Evolutionary conservation across 2,329 filamentous ascomycete species (phyloP), one percentile per base, ranked within the genome.

Genomic region (Trichoderma citrinoviride): DNA sequence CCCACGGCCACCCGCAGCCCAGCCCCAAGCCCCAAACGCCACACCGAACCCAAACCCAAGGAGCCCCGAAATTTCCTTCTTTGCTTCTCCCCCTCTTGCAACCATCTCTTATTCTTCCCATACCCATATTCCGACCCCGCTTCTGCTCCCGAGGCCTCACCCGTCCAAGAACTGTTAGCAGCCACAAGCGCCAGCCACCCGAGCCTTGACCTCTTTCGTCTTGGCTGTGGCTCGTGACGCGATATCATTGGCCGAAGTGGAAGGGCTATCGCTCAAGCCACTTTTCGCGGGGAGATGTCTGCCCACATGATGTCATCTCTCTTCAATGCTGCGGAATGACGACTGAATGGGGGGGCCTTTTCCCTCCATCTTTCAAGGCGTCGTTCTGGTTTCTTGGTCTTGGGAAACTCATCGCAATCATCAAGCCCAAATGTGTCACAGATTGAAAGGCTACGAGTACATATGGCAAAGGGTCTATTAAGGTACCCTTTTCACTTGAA

Each of bases 161-260:
- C 47, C 25, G 37, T 14, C 25, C 46, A 54, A 23, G 19, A 2
- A 14, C 14, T n/a, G 49, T 61, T 23, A 53, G 58, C 58, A 53
- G 58, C 58, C 58, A 53, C 49, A 50, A 23, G 14, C 17, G 58
- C 47, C 58, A 62, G 58, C 58, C 58, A 62, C 58, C 49, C 58
- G 40, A n/a, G 49, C 46, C 40, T 54, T 53, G 47, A 40, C 17
- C 41, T 29, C 47, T 37, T 44, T 53, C 27, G 47, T 41, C 47
- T 29, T n/a, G 19, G 21, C 37, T 54, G 58, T 62, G 58, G 58
- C 58, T 62, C 58, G 58, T 62, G 58, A 62, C 41, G 23, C 14
- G 5, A 21, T 44, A 12, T 46, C 0, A 62, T 46, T 62, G 58
- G 49, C 14, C 19, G 46, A 21, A 40, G 44, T 41, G 4, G 37